These are phyloP conservation scores for Vinca major DNA, from an alignment of 305 asterid genomes.

Conservation along the genomic window DNA sequence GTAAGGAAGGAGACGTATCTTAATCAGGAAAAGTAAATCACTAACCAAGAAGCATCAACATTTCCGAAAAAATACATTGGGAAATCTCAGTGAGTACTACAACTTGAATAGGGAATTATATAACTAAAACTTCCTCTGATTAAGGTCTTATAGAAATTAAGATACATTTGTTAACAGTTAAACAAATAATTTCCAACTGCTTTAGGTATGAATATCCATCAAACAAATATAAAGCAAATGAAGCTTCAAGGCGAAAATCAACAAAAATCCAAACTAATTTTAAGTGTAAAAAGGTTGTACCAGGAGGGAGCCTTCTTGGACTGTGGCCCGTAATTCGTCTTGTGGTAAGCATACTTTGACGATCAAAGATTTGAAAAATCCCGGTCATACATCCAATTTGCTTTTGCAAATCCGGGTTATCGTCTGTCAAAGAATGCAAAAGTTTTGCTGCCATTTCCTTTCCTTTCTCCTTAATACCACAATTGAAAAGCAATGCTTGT, in stretches of 20 bases:
- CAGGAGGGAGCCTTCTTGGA: conserved; percentile 37
- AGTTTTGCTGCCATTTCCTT: conserved; percentile 69
- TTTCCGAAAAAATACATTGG: neutral
- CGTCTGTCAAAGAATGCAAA: conserved; percentile 67
- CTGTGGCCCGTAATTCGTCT: conserved; percentile 40
- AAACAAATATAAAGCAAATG: neutral
- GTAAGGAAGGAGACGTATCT: neutral
- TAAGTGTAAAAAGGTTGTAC: conserved; percentile 30
- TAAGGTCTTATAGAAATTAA: neutral
- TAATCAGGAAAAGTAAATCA: conserved; percentile 8
- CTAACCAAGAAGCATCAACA: neutral
- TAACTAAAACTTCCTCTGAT: neutral
- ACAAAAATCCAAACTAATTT: neutral
- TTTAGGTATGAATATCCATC: neutral
- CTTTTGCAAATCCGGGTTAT: conserved; percentile 67
- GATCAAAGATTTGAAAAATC: conserved; percentile 74
- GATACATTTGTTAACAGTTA: neutral
- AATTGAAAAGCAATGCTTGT: neutral
- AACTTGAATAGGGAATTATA: neutral
- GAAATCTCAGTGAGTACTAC: neutral
- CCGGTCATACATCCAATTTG: conserved; percentile 96
- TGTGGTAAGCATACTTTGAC: conserved; percentile 44
- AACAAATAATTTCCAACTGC: neutral
- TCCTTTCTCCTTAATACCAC: conserved; percentile 16
- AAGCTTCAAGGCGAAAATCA: conserved; percentile 3